Base-by-base conservation (phyloP, 2,329 filamentous ascomycete species). In the Stagonosporopsis cucurbitacearum region DNA sequence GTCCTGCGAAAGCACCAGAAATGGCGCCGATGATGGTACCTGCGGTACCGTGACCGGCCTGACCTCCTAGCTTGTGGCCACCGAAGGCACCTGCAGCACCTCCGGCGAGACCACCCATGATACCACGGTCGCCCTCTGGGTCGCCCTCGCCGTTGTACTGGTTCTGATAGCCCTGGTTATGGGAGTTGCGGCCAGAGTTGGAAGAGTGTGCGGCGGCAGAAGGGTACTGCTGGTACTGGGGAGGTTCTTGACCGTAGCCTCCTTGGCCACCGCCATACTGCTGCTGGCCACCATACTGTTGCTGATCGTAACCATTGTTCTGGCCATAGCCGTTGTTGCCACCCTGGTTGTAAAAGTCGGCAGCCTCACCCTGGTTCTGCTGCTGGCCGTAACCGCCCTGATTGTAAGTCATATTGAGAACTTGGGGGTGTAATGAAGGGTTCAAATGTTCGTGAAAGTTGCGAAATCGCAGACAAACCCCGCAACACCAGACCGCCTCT, bases 41-140 rank as follows among this genome's bases (percentile, higher is more conserved):
- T 6, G 64, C 50, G 11, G 58, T 66, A 19, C 61, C 63, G 36
- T 70, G 67, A 0, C 67, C 67, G 15, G 66, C 61, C 30, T 66
- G 60, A 1, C 66, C 66, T 4, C 65, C 67, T 15, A 70, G 54
- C 23, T 65, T 65, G 33, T 68, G 65, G 6, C 65, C 68, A 5
- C 68, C 68, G 23, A 64, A 69, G 5, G 64, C 68, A 49, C 68
- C 68, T 22, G 60, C 67, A 20, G 67, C 68, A 20, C 65, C 67
- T 13, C 68, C 68, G 4, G 67, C 65, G 5, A 68, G 20, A 2
- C 62, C 67, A 11, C 68, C 68, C 62, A 69, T 67, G 42, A 70
- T 56, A 8, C 67, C 67, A 11, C 68, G 67, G 28, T 65, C 62
- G n/a, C 62, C 57, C 39, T 67, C 68, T 32, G 64, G 64, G 32